phyloP scores from a whole-genome alignment of 495 filamentous ascomycete genomes.

The Articulospora tetracladia region DNA sequence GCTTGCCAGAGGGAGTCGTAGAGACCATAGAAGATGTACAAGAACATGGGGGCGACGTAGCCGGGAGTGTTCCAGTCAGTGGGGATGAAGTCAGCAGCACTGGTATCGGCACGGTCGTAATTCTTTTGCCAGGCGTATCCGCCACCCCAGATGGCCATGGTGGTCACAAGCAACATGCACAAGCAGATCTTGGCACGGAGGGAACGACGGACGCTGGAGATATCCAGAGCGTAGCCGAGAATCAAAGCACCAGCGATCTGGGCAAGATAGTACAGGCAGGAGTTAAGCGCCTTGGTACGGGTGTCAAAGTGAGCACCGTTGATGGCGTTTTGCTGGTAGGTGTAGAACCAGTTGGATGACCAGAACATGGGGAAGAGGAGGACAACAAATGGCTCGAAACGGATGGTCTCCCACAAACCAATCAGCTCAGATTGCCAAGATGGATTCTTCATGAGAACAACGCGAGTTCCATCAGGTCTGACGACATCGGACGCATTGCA shows the following conservation, averaged over 20 bases:
- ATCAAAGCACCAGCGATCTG: conserved; percentile 83
- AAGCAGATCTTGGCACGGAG: conserved; percentile 73
- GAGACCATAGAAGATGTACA: conserved; percentile 93
- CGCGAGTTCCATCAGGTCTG: conserved; percentile 75
- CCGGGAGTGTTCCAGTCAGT: conserved; percentile 63
- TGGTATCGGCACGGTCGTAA: conserved; percentile 43
- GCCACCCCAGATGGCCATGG: conserved; percentile 82
- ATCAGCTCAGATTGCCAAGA: conserved; percentile 74
- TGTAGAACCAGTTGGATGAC: conserved; percentile 78
- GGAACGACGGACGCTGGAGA: conserved; percentile 57
- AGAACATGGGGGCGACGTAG: conserved; percentile 80
- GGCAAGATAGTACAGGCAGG: conserved; percentile 77
- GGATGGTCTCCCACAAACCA: conserved; percentile 73
- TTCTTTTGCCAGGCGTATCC: conserved; percentile 77
- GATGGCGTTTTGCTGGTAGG: conserved; percentile 55
- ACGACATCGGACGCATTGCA: conserved; percentile 63
- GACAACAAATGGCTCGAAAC: conserved; percentile 71
- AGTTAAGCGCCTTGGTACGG: conserved; percentile 80
- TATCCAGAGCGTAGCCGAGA: conserved; percentile 75
- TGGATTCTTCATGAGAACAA: conserved; percentile 85
- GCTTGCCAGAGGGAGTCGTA: conserved; percentile 87
- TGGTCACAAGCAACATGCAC: conserved; percentile 62
- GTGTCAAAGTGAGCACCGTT: conserved; percentile 74
- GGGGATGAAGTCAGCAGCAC: conserved; percentile 28
- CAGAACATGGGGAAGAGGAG: conserved; percentile 87